Base-by-base conservation (phyloP, 345 rosid species). In the Linum lewisii region DNA sequence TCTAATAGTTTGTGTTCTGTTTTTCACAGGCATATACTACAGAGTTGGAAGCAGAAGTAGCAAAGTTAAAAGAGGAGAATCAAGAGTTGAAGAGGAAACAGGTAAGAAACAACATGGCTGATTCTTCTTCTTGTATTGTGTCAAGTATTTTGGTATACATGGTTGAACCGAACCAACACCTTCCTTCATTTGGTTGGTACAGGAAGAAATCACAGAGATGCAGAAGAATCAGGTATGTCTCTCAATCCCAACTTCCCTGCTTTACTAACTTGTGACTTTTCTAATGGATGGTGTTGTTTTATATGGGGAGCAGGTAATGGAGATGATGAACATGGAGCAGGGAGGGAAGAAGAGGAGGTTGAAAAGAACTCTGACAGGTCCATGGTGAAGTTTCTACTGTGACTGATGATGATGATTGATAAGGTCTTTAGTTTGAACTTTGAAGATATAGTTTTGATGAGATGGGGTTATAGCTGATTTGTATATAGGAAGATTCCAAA, bases 1-100 rank as follows among this genome's bases (percentile, higher is more conserved):
- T n/a, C n/a, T n/a, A n/a, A 29, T 53, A 56, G 47, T 64, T 14
- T 56, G 50, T 66, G 51, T 51, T 68, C 59, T 53, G 62, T 61
- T 67, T 68, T 7, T 69, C 32, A 29, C 65, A 93, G 99, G 99
- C 96, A 67, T 93, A 90, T 66, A 94, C 99, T 1, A 78, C 65
- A 86, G 97, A 94, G 70, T 75, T 94, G 77, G 97, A 94, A 85
- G 90, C 86, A 49, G 97, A 94, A 80, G 79, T 87, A 61, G 88
- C 87, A 14, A 87, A 85, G 75, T 66, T 90, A 51, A 89, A 90
- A 57, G 88, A 82, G 73, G 99, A 87, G 70, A 94, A 90, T 18
- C 66, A 90, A 45, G 81, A 79, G 67, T 64, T 94, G 74, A 74
- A 24, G 67, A 79, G 81, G 78, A 89, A 87, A 72, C 95, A 84